A percentile compares a stretch with the other conserved stretches of the same genome.
Evolutionary conservation across 495 filamentous ascomycete genomes (phyloP).

Genomic region (Penicilliopsis zonata): DNA sequence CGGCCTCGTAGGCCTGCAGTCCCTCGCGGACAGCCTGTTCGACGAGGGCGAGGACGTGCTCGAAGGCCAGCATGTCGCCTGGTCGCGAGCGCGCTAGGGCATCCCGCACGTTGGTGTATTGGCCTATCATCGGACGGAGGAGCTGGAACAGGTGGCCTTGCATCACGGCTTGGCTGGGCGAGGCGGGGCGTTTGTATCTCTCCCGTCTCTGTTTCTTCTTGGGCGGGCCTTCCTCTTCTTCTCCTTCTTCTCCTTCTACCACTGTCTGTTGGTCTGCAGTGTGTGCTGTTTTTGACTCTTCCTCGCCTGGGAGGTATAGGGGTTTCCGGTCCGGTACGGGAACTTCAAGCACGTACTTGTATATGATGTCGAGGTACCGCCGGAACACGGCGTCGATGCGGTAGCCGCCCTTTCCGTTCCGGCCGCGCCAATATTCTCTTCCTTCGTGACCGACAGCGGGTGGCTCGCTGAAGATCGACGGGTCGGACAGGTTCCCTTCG

Average conservation of each 20-base stretch:
- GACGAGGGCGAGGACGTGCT: slow-evolving; percentile 52
- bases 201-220: slow-evolving; percentile 53
- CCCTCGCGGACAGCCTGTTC: slow-evolving; percentile 63
- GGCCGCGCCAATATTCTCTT: slow-evolving; percentile 74
- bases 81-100: slow-evolving; percentile 53
- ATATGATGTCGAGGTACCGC: slow-evolving; percentile 81
- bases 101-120: slow-evolving; percentile 71
- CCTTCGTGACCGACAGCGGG: slow-evolving; percentile 51
- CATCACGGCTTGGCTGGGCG: slow-evolving; percentile 70
- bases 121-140: slow-evolving; percentile 64
- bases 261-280: too few relatives aligned
- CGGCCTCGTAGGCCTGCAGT: slow-evolving; percentile 56
- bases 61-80: slow-evolving; percentile 59
- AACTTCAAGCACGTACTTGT: slow-evolving; percentile 55
- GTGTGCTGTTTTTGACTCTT: slow-evolving; percentile 17
- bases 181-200: slow-evolving; percentile 35
- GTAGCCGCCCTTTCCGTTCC: slow-evolving; percentile 73
- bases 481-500: slow-evolving; percentile 87
- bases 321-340: slow-evolving; percentile 51
- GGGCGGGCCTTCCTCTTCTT: slow-evolving; percentile 26
- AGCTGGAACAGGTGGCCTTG: slow-evolving; percentile 91
- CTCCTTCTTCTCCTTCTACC: slow-evolving; percentile 28
- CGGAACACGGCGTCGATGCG: slow-evolving; percentile 78
- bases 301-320: slow-evolving; percentile 49
- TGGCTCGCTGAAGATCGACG: slow-evolving; percentile 65